Evolutionary conservation across 2,329 filamentous ascomycete species (phyloP), one percentile per base, ranked within the genome.

Genomic region (Verticillium alfalfae): DNA sequence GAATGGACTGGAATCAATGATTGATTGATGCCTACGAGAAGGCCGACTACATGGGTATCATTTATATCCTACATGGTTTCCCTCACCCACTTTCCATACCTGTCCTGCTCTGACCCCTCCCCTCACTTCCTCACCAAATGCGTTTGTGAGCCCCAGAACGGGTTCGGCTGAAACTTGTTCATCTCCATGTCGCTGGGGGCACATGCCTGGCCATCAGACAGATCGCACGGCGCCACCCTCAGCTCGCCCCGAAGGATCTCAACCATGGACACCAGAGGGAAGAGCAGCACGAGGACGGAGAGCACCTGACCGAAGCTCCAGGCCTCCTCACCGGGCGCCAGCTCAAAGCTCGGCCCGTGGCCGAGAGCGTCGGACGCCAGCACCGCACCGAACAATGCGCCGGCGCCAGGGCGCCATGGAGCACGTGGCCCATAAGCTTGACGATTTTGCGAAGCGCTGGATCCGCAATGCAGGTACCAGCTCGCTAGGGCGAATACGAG

Each of bases 281-380:
- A 72, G n/a, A 84, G 70, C 34, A 88, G 74, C 67, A 89, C 75
- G 65, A 88, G 72, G 66, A 88, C 72, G 1, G 84, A 83, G 34
- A 89, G 73, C 61, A 88, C 72, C 71, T 88, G 85, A 0, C 86
- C 87, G 67, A 88, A 90, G 65, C 81, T 84, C 85, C 85, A 89
- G 12, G 76, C 73, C 63, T 76, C 81, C 73, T 89, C 86, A 26
- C 78, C 80, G 0, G 72, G 62, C 61, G 87, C 86, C 2, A 89
- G 75, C 26, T 70, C 66, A 2, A 88, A 76, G 0, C 79, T 77
- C 0, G 84, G 82, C 2, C 64, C 64, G 1, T 62, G 71, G 1
- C 84, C 83, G 69, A 90, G 88, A 2, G 87, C 87, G 68, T 88
- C 84, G 0, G 83, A 84, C 5, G 86, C 74, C 34, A 85, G 67